Base-by-base conservation (phyloP, 2,329 filamentous ascomycete genomes). In the Penicillium oxalicum region DNA sequence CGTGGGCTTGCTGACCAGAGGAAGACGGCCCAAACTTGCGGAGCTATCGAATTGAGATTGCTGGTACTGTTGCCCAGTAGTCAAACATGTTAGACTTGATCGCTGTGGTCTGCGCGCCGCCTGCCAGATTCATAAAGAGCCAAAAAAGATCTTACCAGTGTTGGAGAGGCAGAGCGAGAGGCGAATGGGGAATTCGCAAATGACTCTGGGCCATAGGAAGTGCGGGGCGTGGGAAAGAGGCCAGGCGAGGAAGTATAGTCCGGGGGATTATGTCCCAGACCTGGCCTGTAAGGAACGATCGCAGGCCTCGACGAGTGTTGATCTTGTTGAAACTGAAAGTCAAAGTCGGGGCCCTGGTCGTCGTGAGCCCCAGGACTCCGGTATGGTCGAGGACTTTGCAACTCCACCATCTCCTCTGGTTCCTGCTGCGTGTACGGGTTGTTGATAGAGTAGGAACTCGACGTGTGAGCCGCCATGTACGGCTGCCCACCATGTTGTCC, bases 11-110 rank as follows among this genome's bases (percentile, higher is more conserved):
- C 56, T 62, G 27, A 70, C 64, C 13, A 71, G 59, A 12, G 64
- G 60, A 29, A 60, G 58, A 11, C 66, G 58, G 48, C 60, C 60
- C 11, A 68, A 59, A 49, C 61, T 67, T 41, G 66, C 62, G 40
- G 64, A 61, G 50, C 67, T 70, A 49, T 63, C 61, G 2, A 56
- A 32, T 12, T 59, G 59, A 11, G 54, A 45, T 27, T 61, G 54
- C 25, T 58, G 54, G 32, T 58, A 57, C 55, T 59, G 46, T 57
- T 48, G 47, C 44, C 47, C 12, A 32, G 28, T 11, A 26, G 28
- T 1, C 11, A 7, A 6, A 11, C 2, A 26, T 7, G n/a, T 26
- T 35, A 45, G 24, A 26, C 1, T 9, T 2, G 9, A 12, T 2
- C 29, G 8, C 8, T 32, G 29, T 11, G 11, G 11, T 5, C 11